A percentile compares a stretch with the other conserved stretches of the same genome.
Conservation (phyloP, 495 filamentous ascomycete genomes). For the Lindgomyces ingoldianus region DNA sequence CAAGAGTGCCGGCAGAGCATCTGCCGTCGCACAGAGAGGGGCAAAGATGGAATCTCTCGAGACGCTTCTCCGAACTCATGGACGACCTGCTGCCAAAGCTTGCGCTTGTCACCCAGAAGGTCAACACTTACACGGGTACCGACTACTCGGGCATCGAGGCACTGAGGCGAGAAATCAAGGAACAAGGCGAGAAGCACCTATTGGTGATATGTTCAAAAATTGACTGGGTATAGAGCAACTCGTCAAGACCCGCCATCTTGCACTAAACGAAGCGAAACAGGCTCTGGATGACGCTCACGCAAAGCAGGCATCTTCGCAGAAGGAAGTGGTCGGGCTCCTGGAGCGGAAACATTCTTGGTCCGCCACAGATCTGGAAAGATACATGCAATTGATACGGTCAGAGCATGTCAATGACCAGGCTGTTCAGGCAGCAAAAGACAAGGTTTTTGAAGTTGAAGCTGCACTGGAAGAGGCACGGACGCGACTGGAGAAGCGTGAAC, state of each 20-base stretch:
- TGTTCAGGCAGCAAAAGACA: constrained; percentile 72
- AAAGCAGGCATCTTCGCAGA: constrained; percentile 80
- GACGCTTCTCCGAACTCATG: constrained; percentile 76
- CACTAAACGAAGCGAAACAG: constrained; percentile 69
- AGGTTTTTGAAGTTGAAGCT: constrained; percentile 70
- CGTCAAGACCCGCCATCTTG: constrained; percentile 62
- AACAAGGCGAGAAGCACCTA: constrained; percentile 67
- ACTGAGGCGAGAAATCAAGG: constrained; percentile 72
- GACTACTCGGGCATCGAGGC: constrained; percentile 86
- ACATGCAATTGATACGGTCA: constrained; percentile 86
- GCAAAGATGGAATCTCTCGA: constrained; percentile 69
- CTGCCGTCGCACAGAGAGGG: constrained; percentile 79
- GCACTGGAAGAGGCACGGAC: constrained; percentile 73
- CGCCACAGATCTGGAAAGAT: constrained; percentile 83
- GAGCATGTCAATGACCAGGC: constrained; percentile 92
- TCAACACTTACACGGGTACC: constrained; percentile 86
- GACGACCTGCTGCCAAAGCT: constrained; percentile 84
- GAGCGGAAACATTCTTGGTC: constrained; percentile 94
- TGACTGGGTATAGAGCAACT: constrained; percentile 54
- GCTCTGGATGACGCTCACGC: constrained; percentile 76
- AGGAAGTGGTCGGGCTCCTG: constrained; percentile 90
- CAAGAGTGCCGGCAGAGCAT: constrained; percentile 42
- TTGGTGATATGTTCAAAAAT: too few relatives aligned
- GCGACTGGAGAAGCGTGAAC: constrained; percentile 73
- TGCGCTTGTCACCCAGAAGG: constrained; percentile 77